Evolutionary conservation across 78 protist species (phyloP).

Genomic region (Planoprotostelium fungivorum): DNA sequence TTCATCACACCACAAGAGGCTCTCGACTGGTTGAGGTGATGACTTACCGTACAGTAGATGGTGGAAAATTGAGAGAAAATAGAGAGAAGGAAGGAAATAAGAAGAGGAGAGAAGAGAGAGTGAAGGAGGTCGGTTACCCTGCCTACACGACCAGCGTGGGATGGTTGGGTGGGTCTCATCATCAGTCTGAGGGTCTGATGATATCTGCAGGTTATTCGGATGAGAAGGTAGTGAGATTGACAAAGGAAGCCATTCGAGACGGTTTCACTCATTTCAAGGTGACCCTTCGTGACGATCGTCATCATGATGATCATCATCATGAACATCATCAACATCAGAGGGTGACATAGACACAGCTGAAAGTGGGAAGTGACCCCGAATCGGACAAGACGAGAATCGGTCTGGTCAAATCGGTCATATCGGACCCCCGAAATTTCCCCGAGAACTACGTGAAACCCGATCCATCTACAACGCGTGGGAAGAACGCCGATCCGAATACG

Average conservation of each 20-base stretch:
- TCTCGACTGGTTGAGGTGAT: not conserved
- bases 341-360: not conserved
- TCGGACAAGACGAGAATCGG: slow-evolving; percentile 20
- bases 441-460: not conserved
- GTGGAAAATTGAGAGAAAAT: not conserved
- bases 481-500: not conserved
- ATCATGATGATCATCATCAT: too few relatives aligned
- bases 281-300: too few relatives aligned
- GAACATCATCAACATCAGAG: too few relatives aligned
- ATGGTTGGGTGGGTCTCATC: slow-evolving; percentile 26
- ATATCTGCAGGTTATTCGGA: slow-evolving; percentile 43
- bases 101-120: not conserved
- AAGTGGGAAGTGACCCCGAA: slow-evolving; percentile 38
- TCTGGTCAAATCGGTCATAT: slow-evolving; percentile 6
- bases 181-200: too few relatives aligned
- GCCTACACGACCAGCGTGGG: slow-evolving; percentile 48
- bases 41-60: not conserved
- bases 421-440: not conserved
- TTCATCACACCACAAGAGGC: slow-evolving; percentile 40
- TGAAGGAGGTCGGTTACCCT: slow-evolving; percentile 16
- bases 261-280: slow-evolving; percentile 53
- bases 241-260: slow-evolving; percentile 20
- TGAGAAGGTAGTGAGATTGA: slow-evolving; percentile 20
- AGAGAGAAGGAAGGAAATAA: not conserved
- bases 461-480: not conserved